These are phyloP conservation scores for Pontederia crassipes DNA, from an alignment of 176 grass and related monocot genomes.

Conservation along the genomic window DNA sequence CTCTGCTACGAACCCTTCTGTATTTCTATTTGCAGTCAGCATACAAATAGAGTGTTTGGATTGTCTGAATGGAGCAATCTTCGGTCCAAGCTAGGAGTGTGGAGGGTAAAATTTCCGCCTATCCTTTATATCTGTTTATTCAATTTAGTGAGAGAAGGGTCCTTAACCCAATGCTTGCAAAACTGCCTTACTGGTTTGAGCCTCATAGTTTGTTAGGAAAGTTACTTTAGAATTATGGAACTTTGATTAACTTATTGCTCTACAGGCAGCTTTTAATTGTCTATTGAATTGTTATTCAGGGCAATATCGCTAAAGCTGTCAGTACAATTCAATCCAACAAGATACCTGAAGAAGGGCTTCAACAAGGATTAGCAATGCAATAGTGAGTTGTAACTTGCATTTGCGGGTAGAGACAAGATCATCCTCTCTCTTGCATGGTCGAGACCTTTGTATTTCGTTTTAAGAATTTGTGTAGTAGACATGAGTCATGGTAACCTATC, in stretches of 20 bases:
- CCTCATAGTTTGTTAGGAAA: too few species aligned
- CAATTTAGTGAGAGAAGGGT: too few species aligned
- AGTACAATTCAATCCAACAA: slow-evolving; percentile 88
- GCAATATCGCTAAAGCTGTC: slow-evolving; percentile 71
- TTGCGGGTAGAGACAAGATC: too few species aligned
- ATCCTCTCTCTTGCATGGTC: too few species aligned
- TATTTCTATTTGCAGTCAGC: slow-evolving; percentile 38
- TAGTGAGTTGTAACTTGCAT: slow-evolving; percentile 9
- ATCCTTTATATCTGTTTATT: neutral
- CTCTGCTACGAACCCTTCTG: neutral
- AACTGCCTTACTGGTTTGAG: too few species aligned
- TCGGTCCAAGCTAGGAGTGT: slow-evolving; percentile 64
- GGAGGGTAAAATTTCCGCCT: slow-evolving; percentile 47
- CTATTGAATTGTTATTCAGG: slow-evolving; percentile 21
- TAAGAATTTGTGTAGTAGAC: too few species aligned
- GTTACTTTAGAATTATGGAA: too few species aligned
- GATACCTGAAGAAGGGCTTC: slow-evolving; percentile 35
- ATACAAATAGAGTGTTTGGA: slow-evolving; percentile 61
- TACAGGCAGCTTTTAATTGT: too few species aligned
- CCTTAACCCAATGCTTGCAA: too few species aligned
- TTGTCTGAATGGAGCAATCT: slow-evolving; percentile 73
- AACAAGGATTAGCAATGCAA: slow-evolving; percentile 50
- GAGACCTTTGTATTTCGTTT: too few species aligned
- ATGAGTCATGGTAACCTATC: too few species aligned
- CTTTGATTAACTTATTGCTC: too few species aligned